phyloP scores from a whole-genome alignment of 1,284 basidiomycete species.

The Salmacisia buchloeana region DNA sequence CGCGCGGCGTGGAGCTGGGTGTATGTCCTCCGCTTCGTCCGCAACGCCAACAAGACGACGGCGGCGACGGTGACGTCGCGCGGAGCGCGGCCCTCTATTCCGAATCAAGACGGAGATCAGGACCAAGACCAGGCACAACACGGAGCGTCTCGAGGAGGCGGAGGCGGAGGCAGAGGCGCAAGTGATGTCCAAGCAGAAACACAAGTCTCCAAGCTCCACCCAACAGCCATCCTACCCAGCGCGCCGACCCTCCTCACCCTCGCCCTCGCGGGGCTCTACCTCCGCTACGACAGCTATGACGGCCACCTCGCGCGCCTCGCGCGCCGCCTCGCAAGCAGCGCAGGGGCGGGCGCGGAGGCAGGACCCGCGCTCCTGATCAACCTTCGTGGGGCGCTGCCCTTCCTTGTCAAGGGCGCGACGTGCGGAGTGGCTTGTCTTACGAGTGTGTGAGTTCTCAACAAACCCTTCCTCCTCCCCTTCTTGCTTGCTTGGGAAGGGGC shows the following conservation, averaged over 20 bases:
- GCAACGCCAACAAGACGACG: neutral
- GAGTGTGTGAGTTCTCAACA: conserved; percentile 1
- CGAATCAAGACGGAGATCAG: too few species aligned
- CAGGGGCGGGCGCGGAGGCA: neutral
- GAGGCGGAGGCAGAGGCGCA: neutral
- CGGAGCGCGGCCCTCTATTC: too few species aligned
- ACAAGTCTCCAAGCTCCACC: neutral
- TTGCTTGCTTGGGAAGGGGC: neutral
- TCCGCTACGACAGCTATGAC: neutral
- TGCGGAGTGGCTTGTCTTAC: neutral
- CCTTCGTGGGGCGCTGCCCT: neutral
- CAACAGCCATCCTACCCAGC: neutral
- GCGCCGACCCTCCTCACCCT: conserved; percentile 1
- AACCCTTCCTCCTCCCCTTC: neutral
- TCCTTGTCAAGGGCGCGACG: neutral
- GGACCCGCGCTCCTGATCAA: neutral
- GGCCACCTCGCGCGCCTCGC: neutral
- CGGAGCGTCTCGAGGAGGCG: too few species aligned
- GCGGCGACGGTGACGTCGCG: neutral
- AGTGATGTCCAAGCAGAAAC: neutral
- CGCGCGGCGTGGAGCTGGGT: neutral
- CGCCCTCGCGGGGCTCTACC: neutral
- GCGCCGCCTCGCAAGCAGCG: neutral
- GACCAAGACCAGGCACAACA: too few species aligned
- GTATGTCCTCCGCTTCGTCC: conserved; percentile 3